Evolutionary conservation across 345 rosid species (phyloP).

Genomic region (Gossypium arboreum): DNA sequence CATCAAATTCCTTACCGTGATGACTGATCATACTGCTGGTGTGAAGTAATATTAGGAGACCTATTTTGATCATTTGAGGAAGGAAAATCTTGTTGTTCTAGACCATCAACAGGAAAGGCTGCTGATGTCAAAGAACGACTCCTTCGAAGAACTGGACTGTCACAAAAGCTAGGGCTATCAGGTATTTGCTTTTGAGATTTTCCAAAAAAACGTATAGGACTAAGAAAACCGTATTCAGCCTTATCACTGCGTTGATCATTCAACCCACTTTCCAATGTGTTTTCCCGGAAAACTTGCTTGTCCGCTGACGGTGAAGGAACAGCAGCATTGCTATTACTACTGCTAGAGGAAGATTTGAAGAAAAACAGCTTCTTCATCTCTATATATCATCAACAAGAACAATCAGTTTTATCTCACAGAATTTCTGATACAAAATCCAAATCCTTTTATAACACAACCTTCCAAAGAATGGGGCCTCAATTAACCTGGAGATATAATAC

Average conservation of each 20-base stretch:
- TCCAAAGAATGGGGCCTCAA: slow-evolving; percentile 25
- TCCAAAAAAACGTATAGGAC: slow-evolving; percentile 35
- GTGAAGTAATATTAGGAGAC: slow-evolving; percentile 37
- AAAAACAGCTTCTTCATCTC: slow-evolving; percentile 87
- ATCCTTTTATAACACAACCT: slow-evolving; percentile 18
- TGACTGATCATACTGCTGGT: slow-evolving; percentile 37
- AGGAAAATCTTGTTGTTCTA: slow-evolving; percentile 33
- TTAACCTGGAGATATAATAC: slow-evolving; percentile 33
- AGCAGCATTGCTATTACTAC: slow-evolving; percentile 25
- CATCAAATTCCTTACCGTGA: slow-evolving; percentile 43
- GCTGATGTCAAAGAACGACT: slow-evolving; percentile 81
- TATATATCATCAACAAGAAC: slow-evolving; percentile 27
- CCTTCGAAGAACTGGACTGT: slow-evolving; percentile 55
- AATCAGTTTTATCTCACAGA: slow-evolving; percentile 22
- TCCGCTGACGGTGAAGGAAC: slow-evolving; percentile 38
- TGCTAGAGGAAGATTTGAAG: slow-evolving; percentile 60
- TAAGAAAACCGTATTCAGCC: slow-evolving; percentile 22
- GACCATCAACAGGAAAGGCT: slow-evolving; percentile 49
- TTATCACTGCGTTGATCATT: slow-evolving; percentile 34
- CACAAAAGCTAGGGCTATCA: slow-evolving; percentile 38
- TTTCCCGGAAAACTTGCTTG: slow-evolving; percentile 43
- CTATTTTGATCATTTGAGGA: slow-evolving; percentile 34
- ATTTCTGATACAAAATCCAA: slow-evolving; percentile 5
- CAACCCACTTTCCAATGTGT: slow-evolving; percentile 31
- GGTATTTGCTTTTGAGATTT: slow-evolving; percentile 48